These are phyloP conservation scores for Trichoderma atroviride DNA, from an alignment of 2,329 filamentous ascomycete species.

Conservation along the genomic window DNA sequence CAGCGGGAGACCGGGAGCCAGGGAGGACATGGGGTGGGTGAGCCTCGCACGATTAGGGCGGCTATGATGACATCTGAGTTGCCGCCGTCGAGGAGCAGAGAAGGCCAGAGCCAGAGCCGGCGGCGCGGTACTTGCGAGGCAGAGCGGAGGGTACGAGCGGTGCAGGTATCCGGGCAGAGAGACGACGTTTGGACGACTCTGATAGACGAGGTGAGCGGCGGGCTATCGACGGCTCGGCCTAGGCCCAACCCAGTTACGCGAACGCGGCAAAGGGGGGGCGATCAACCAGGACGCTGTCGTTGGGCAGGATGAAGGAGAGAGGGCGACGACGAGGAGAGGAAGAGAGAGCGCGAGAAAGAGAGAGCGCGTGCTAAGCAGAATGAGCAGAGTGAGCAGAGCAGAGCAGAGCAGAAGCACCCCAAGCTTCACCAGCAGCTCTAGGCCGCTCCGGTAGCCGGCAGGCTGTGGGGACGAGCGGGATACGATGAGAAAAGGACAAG, in stretches of 20 bases:
- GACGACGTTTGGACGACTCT: slow-evolving; percentile 12
- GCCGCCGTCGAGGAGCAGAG: slow-evolving; percentile 18
- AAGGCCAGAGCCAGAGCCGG: neutral
- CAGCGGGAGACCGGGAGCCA: slow-evolving; percentile 26
- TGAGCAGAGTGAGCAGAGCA: neutral
- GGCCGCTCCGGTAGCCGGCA: slow-evolving; percentile 25
- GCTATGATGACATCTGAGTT: slow-evolving; percentile 28
- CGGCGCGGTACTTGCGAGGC: neutral
- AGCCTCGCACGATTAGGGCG: slow-evolving; percentile 27
- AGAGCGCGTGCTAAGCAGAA: neutral
- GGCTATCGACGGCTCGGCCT: slow-evolving; percentile 22
- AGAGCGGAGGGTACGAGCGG: neutral
- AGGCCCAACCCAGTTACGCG: slow-evolving; percentile 24
- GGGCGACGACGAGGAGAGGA: neutral
- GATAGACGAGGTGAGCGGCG: slow-evolving; percentile 17
- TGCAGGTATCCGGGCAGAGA: neutral
- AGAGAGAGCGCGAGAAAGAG: neutral
- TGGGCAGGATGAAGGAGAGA: slow-evolving; percentile 28
- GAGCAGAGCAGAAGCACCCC: neutral
- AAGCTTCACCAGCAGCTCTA: slow-evolving; percentile 18
- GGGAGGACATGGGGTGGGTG: slow-evolving; percentile 27
- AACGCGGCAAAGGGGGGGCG: slow-evolving; percentile 26
- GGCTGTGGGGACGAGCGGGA: slow-evolving; percentile 23
- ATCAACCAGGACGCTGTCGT: slow-evolving; percentile 26
- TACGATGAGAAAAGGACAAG: slow-evolving; percentile 14